Percentiles rank a stretch among this genome's conserved stretches.
Evolutionary conservation across 768 basidiomycete species (phyloP).

Genomic region (Paxillus rubicundulus): DNA sequence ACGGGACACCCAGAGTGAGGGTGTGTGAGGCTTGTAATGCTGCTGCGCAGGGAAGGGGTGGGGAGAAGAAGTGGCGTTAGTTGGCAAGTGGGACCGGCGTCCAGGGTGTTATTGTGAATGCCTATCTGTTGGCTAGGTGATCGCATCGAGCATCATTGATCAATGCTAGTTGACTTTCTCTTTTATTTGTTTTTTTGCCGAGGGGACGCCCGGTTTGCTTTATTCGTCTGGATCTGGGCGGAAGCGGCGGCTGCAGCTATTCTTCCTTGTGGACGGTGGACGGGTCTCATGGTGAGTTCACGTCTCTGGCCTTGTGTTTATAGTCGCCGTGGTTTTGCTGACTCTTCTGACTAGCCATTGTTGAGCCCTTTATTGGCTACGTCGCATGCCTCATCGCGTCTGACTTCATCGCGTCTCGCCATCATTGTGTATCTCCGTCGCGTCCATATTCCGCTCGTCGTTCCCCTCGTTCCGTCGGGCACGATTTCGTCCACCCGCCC

Average conservation of each 20-base stretch:
- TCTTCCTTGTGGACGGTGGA: conserved; percentile 1
- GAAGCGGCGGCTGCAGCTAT: background rate
- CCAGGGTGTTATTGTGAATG: conserved; percentile 2
- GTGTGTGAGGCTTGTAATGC: conserved; percentile 35
- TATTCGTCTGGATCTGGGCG: background rate
- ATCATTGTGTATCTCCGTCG: too few species aligned
- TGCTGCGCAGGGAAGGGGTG: conserved; percentile 19
- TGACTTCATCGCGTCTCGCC: too few species aligned
- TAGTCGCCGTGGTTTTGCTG: background rate
- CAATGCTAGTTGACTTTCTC: background rate
- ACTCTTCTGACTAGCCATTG: background rate
- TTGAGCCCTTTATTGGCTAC: too few species aligned
- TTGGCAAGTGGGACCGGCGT: background rate
- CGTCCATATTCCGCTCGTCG: too few species aligned
- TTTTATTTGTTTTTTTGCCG: conserved; percentile 1
- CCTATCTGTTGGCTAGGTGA: background rate
- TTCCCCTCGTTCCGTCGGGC: too few species aligned
- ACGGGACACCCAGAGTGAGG: conserved; percentile 26
- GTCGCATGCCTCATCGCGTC: too few species aligned
- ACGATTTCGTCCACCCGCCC: too few species aligned
- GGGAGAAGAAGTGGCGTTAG: conserved; percentile 26
- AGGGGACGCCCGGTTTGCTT: conserved; percentile 1
- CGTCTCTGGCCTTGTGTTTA: background rate
- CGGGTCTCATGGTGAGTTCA: conserved; percentile 5
- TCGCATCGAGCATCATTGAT: background rate